Conservation (phyloP, 2,329 filamentous ascomycete genomes). For the Alternaria brassicicola region DNA sequence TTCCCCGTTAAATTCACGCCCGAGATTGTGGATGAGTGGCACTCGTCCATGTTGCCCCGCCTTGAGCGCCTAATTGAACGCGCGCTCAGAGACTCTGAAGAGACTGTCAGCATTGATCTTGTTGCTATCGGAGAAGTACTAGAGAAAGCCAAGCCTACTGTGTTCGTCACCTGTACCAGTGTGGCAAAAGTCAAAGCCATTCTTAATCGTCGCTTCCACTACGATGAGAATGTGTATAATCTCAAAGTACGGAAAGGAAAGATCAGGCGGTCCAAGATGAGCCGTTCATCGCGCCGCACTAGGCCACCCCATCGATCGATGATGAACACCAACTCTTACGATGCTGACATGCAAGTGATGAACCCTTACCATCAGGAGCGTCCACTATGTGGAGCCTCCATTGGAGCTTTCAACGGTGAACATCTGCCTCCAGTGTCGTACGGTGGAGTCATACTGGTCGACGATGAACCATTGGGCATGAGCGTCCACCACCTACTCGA, state of each 20-base stretch:
- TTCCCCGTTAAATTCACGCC: slow-evolving; percentile 61
- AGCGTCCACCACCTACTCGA: slow-evolving; percentile 97
- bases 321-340: slow-evolving; percentile 46
- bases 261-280: slow-evolving; percentile 66
- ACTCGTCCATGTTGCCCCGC: slow-evolving; percentile 71
- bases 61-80: slow-evolving; percentile 73
- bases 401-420: slow-evolving; percentile 85
- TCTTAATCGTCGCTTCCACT: slow-evolving; percentile 72
- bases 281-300: slow-evolving; percentile 38
- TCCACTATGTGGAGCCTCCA: slow-evolving; percentile 86
- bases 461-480: slow-evolving; percentile 87
- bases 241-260: slow-evolving; percentile 76
- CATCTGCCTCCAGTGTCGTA: slow-evolving; percentile 91
- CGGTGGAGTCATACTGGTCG: slow-evolving; percentile 83
- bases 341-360: slow-evolving; percentile 52
- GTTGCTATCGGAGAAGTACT: slow-evolving; percentile 74
- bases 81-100: slow-evolving; percentile 74
- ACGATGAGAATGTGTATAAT: slow-evolving; percentile 68
- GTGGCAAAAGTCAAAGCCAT: slow-evolving; percentile 74
- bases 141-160: slow-evolving; percentile 71
- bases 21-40: slow-evolving; percentile 73
- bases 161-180: slow-evolving; percentile 77
- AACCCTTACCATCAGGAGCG: slow-evolving; percentile 80
- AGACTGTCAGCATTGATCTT: slow-evolving; percentile 79
- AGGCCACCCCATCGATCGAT: slow-evolving; percentile 48